phyloP scores from a whole-genome alignment of 805 yeast species.

The Saturnispora hagleri region DNA sequence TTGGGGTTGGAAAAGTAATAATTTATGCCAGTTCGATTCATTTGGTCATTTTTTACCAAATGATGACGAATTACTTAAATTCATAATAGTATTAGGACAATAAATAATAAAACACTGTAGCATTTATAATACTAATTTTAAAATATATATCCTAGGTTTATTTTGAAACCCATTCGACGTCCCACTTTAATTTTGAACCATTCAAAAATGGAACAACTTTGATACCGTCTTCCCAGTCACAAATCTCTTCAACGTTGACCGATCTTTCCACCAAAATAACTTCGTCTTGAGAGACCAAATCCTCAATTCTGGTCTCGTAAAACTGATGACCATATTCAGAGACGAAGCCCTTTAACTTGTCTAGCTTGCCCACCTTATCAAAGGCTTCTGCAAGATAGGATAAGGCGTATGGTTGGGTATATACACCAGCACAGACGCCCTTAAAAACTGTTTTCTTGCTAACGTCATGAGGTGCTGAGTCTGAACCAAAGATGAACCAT shows the following conservation, averaged over 20 bases:
- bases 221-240: constrained; percentile 33
- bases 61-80: constrained; percentile 36
- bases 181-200: constrained; percentile 66
- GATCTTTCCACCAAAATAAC: constrained; percentile 47
- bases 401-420: constrained; percentile 75
- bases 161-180: constrained; percentile 54
- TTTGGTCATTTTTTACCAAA: constrained; percentile 37
- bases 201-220: constrained; percentile 81
- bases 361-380: constrained; percentile 53
- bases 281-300: constrained; percentile 37
- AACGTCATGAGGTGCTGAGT: constrained; percentile 94
- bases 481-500: constrained; percentile 93
- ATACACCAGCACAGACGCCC: constrained; percentile 98
- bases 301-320: constrained; percentile 46
- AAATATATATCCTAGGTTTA: background rate
- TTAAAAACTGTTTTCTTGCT: constrained; percentile 64
- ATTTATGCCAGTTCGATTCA: constrained; percentile 43
- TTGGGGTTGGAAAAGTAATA: constrained; percentile 55
- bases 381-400: constrained; percentile 83
- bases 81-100: constrained; percentile 40
- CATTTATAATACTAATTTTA: background rate
- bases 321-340: constrained; percentile 63
- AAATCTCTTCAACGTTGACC: constrained; percentile 49
- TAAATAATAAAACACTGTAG: background rate
- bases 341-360: constrained; percentile 64